Base-by-base conservation (phyloP, 2,329 filamentous ascomycete genomes). In the Chaetomium sp. region DNA sequence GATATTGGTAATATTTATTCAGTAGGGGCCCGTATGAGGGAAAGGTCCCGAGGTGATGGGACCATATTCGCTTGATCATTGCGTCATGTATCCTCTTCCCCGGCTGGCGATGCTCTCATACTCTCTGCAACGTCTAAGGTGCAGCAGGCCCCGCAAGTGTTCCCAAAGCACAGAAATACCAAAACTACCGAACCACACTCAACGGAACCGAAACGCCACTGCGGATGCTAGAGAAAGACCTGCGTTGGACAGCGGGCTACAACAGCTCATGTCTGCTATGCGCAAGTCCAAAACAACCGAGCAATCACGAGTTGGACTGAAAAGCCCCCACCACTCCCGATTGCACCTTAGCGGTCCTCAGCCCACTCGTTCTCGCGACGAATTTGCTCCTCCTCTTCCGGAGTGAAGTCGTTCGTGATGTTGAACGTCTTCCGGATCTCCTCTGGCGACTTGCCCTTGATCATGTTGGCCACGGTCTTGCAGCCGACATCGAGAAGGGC, bases 381-480 rank as follows among this genome's bases (percentile, higher is more conserved):
- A 69, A 95, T 99, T 85, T 99, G 95, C 76, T 99, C 95, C 79
- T 99, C 95, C 81, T 99, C 95, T 79, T 99, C 95, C 2, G 94
- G 92, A 0, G 95, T 98, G 81, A 99, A 99, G 78, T 99, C 95
- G 74, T 99, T 99, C 74, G 96, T 95, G 75, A 99, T 99, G 82
- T 99, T 99, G 84, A 99, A 99, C 0, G 95, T 99, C 85, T 98
- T 99, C 59, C 95, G 91, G 74, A 99, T 99, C 83, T 99, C 95
- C 78, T 99, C 95, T 3, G 95, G 95, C 0, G 93, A 97, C 85
- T 99, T 99, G 81, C 95, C 95, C 90, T 99, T 99, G 85, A 99
- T 99, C 95, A 99, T 99, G 82, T 99, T 99, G 68, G 95, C 95
- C 19, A 99, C 95, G 0, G 95, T 99, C 87, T 99, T 99, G 87